Evolutionary conservation across 768 basidiomycete genomes (phyloP).

Genomic region (Roridomyces roridus): DNA sequence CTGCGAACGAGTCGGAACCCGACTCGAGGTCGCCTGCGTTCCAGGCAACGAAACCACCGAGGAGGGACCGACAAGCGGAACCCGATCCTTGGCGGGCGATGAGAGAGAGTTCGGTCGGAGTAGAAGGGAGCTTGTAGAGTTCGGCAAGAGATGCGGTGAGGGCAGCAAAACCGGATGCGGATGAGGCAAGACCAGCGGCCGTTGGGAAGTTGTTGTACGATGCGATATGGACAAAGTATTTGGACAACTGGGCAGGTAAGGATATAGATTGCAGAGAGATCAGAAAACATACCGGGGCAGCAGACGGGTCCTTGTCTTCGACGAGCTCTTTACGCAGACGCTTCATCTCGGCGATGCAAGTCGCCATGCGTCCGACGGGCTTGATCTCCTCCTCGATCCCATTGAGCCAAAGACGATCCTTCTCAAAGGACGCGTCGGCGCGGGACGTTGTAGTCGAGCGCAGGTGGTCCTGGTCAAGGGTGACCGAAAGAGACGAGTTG

Average conservation of each 20-base stretch:
- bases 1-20: slow-evolving; percentile 88
- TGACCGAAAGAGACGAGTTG: slow-evolving; percentile 98
- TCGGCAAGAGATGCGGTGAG: slow-evolving; percentile 88
- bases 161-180: slow-evolving; percentile 96
- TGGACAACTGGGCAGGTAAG: slow-evolving; percentile 71
- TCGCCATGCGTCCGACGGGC: slow-evolving; percentile 74
- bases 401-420: slow-evolving; percentile 93
- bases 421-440: slow-evolving; percentile 72
- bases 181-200: slow-evolving; percentile 96
- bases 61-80: slow-evolving; percentile 96
- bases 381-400: slow-evolving; percentile 92
- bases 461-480: slow-evolving; percentile 95
- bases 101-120: slow-evolving; percentile 83
- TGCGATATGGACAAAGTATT: slow-evolving; percentile 81
- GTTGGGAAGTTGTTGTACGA: slow-evolving; percentile 99
- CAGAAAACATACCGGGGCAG: slow-evolving; percentile 64
- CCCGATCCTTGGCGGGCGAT: slow-evolving; percentile 98
- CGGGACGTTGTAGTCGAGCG: slow-evolving; percentile 93
- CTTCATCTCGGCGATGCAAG: slow-evolving; percentile 90
- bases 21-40: slow-evolving; percentile 69
- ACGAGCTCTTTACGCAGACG: slow-evolving; percentile 69
- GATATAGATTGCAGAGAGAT: slow-evolving; percentile 11
- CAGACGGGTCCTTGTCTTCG: slow-evolving; percentile 70
- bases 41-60: slow-evolving; percentile 98
- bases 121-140: slow-evolving; percentile 81